These are phyloP conservation scores for Graphium sp. DNA, from an alignment of 2,329 filamentous ascomycete genomes.

Conservation along the genomic window DNA sequence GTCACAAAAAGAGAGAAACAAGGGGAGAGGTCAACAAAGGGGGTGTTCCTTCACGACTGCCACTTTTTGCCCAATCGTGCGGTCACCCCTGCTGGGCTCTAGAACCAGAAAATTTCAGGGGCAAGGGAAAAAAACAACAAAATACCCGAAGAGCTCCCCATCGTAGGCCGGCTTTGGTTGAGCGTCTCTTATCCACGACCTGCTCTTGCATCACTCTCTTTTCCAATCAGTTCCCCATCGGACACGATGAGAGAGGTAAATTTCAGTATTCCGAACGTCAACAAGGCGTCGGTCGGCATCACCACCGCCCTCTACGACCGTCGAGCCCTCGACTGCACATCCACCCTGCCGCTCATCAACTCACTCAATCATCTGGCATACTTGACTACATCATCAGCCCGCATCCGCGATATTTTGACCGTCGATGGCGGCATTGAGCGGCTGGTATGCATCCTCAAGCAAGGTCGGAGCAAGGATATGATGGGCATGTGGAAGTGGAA, in stretches of 20 bases:
- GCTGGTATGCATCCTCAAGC: slow-evolving; percentile 93
- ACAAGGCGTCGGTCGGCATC: slow-evolving; percentile 97
- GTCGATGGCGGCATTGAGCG: slow-evolving; percentile 97
- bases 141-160: no score
- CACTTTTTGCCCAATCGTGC: no score
- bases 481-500: slow-evolving; percentile 99
- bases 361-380: slow-evolving; percentile 98
- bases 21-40: no score
- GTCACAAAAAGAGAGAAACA: no score
- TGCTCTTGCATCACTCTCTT: no score
- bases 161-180: no score
- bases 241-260: slow-evolving; percentile 95
- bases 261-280: slow-evolving; percentile 98
- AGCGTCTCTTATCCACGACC: no score
- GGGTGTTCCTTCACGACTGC: no score
- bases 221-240: no score
- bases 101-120: no score
- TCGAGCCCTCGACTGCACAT: slow-evolving; percentile 93
- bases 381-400: slow-evolving; percentile 90
- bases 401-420: slow-evolving; percentile 92
- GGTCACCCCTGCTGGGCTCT: no score
- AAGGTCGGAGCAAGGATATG: slow-evolving; percentile 91
- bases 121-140: no score
- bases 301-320: slow-evolving; percentile 97
- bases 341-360: slow-evolving; percentile 93